Evolutionary conservation across 495 filamentous ascomycete species (phyloP).

Genomic region (Lophiostoma macrostomum): DNA sequence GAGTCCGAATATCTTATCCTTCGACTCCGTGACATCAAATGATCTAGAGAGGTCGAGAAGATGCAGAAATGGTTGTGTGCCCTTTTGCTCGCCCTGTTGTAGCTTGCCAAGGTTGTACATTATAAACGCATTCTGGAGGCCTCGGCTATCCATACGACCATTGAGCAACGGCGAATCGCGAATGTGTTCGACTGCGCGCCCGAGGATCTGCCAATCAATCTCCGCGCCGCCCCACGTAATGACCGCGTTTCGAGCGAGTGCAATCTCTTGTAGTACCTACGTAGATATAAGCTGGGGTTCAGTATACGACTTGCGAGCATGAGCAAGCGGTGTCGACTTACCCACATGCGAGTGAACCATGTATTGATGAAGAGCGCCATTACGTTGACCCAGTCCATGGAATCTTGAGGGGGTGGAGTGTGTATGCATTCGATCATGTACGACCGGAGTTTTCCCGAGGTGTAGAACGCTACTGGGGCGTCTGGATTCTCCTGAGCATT

Average conservation of each 20-base stretch:
- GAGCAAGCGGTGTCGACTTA: too few relatives aligned
- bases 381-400: conserved; percentile 6
- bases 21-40: conserved; percentile 25
- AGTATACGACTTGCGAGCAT: too few relatives aligned
- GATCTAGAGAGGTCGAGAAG: conserved; percentile 19
- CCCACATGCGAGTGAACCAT: conserved; percentile 32
- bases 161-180: too few relatives aligned
- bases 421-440: background rate
- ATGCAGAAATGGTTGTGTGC: conserved; percentile 20
- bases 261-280: conserved; percentile 30
- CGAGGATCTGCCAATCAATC: conserved; percentile 18
- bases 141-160: background rate
- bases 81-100: background rate
- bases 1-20: conserved; percentile 29
- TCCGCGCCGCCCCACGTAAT: conserved; percentile 21
- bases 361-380: conserved; percentile 10
- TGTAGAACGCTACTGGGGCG: background rate
- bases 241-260: conserved; percentile 11
- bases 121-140: conserved; percentile 26
- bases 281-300: too few relatives aligned
- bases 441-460: too few relatives aligned
- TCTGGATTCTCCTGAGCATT: background rate
- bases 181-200: too few relatives aligned
- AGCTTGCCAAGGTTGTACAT: conserved; percentile 19
- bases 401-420: background rate